Base-by-base conservation (phyloP, 768 basidiomycete species). In the Lactarius quietus region DNA sequence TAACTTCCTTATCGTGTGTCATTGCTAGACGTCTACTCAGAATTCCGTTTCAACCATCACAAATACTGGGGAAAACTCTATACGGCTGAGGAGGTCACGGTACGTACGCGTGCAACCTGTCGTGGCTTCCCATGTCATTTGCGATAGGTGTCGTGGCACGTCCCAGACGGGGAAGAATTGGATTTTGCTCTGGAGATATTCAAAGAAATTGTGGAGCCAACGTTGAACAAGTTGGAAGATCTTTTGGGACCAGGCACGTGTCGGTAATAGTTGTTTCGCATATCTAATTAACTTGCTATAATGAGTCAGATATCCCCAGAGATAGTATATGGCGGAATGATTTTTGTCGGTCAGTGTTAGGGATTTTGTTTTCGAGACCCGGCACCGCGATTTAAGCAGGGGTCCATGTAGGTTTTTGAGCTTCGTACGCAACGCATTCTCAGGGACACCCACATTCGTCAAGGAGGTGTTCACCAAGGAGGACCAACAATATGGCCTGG, bases 11-110 rank as follows among this genome's bases (percentile, higher is more conserved):
- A 26, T 23, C 43, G 62, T 39, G 31, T 52, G 7, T 14, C 7
- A 15, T 41, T 45, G 51, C 65, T 62, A 18, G 48, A 52, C 51
- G 26, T 43, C 20, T 64, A 31, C 14, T 12, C 70, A 91, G 91
- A 89, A 26, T 90, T 92, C 76, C 80, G 82, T 55, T 74, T 76
- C 59, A 86, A 84, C 62, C 90, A 92, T 71, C 86, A 91, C 74
- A 80, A 78, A 23, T 81, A 85, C 70, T 95, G 93, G 93, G 93
- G 93, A 9, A 90, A 90, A 71, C 73, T 88, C 15, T 93, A 90
- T 74, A 78, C 78, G 26, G 79, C 85, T 15, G 81, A 85, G 51
- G 88, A 94, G 39, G 83, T 93, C 66, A 82, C 82, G 74, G 89
- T 92, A 70, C 70, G 78, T 71, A 6, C 17, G 20, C 51, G 23